A percentile compares a stretch with the other conserved stretches of the same genome.
Conservation (phyloP, 257 asterid genomes). For the Solanum chilense region DNA sequence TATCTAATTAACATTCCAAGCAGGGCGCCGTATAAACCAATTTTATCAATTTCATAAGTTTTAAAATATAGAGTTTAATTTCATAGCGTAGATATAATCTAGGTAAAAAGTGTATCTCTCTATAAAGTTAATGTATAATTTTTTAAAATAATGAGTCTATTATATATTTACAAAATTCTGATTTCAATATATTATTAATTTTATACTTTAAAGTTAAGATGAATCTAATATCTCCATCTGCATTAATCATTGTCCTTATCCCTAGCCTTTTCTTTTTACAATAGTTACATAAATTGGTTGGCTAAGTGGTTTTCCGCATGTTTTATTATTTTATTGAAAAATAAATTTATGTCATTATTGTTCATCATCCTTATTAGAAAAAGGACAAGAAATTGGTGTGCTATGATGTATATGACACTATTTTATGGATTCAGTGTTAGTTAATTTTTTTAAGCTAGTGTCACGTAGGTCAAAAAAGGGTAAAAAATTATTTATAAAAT, state of each 20-base stretch:
- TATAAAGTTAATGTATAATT: background rate
- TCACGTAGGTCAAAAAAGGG: too few species aligned
- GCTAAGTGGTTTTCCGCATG: background rate
- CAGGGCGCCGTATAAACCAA: background rate
- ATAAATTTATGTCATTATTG: background rate
- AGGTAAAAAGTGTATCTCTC: background rate
- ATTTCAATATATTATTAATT: too few species aligned
- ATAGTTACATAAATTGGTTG: background rate
- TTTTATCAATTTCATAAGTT: background rate
- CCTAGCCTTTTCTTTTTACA: too few species aligned
- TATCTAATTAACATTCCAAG: background rate
- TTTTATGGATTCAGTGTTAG: too few species aligned
- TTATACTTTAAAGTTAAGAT: too few species aligned
- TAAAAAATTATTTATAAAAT: too few species aligned
- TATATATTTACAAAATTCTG: background rate
- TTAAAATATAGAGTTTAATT: background rate
- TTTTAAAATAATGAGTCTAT: too few species aligned
- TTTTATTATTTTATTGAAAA: background rate
- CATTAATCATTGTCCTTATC: too few species aligned
- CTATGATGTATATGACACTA: background rate
- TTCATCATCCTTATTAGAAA: background rate
- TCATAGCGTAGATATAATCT: background rate
- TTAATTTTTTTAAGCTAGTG: too few species aligned
- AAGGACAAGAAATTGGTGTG: background rate
- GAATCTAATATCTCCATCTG: too few species aligned